Evolutionary conservation across 2,329 filamentous ascomycete genomes (phyloP).

Genomic region (Neofusicoccum laricinum): DNA sequence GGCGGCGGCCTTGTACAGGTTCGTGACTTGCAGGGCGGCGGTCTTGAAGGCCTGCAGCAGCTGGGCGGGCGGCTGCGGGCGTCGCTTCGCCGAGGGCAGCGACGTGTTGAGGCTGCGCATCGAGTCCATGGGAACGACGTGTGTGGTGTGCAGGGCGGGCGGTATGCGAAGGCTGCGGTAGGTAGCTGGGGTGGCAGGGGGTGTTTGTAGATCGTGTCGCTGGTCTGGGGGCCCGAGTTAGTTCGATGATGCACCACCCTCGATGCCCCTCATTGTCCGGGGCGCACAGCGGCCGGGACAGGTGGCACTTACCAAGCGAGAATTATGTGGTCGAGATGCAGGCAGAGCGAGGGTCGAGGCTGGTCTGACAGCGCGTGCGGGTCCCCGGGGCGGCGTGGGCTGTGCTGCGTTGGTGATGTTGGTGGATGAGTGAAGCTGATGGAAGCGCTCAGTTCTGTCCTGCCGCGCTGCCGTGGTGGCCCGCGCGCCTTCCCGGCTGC

Average conservation of each 20-base stretch:
- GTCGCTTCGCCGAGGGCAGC: constrained; percentile 31
- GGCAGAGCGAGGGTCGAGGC: background rate
- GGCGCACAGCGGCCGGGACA: background rate
- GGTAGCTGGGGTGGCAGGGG: background rate
- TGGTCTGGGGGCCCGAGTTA: constrained; percentile 2
- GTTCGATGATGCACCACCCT: background rate
- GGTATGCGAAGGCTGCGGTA: background rate
- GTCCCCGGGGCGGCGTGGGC: background rate
- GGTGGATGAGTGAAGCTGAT: background rate
- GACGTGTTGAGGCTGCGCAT: constrained; percentile 42
- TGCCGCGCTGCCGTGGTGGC: no score
- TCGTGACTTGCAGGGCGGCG: constrained; percentile 90
- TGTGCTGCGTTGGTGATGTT: background rate
- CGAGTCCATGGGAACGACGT: constrained; percentile 31
- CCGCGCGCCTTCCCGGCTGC: background rate
- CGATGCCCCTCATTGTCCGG: background rate
- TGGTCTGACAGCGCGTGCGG: background rate
- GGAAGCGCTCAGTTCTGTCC: background rate
- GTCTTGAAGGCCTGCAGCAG: constrained; percentile 88
- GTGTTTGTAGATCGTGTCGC: background rate
- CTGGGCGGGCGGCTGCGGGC: constrained; percentile 37
- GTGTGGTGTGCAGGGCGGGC: background rate
- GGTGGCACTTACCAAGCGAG: background rate
- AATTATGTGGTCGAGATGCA: background rate
- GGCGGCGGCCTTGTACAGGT: constrained; percentile 90